Percentiles rank a stretch among this genome's conserved stretches.
Evolutionary conservation across 225 moss, liverwort and hornwort genomes (phyloP).

Genomic region (Antitrichia curtipendula): DNA sequence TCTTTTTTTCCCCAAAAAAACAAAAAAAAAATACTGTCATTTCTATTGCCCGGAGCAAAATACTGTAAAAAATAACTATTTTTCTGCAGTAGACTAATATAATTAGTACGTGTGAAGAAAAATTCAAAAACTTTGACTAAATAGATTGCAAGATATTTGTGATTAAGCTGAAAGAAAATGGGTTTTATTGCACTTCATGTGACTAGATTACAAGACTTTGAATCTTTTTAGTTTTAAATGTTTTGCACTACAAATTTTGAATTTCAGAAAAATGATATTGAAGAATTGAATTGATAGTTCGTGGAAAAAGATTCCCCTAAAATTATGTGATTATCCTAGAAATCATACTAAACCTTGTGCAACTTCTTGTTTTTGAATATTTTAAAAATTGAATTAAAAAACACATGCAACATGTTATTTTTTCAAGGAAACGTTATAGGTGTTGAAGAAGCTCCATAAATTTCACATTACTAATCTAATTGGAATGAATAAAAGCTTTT

Average conservation of each 20-base stretch:
- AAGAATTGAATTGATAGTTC: not conserved
- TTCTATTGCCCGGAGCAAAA: no score
- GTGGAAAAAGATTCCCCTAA: fast-evolving
- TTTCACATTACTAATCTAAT: not conserved
- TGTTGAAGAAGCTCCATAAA: no score
- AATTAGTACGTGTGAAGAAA: not conserved
- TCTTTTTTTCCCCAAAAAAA: no score
- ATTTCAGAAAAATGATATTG: no score
- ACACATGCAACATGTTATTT: fast-evolving
- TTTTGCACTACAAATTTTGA: not conserved
- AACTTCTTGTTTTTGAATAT: not conserved
- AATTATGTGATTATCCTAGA: not conserved
- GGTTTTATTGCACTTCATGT: fast-evolving
- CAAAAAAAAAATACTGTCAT: no score
- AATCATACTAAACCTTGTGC: no score
- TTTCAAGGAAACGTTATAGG: no score
- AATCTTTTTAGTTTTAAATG: no score
- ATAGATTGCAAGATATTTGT: not conserved
- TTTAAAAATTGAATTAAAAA: not conserved
- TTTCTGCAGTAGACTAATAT: not conserved
- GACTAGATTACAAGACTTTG: not conserved
- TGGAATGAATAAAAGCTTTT: not conserved
- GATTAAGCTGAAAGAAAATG: not conserved
- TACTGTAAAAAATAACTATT: not conserved
- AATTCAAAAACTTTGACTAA: fast-evolving